phyloP scores from a whole-genome alignment of 2,329 filamentous ascomycete genomes.

The Nemania sp. region DNA sequence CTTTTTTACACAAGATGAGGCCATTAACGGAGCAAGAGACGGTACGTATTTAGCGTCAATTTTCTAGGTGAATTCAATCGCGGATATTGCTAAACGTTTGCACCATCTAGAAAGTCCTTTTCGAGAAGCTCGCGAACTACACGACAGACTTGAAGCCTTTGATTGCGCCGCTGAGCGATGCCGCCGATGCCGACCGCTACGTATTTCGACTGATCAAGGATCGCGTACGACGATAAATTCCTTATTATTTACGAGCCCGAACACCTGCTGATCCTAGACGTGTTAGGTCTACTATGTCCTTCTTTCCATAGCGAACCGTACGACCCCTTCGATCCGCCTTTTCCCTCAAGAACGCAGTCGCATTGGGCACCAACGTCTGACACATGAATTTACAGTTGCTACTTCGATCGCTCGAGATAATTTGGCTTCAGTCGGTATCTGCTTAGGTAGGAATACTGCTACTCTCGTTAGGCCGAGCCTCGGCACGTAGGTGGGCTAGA shows the following conservation, averaged over 20 bases:
- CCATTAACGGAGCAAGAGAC: slow-evolving; percentile 70
- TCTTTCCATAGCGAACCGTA: slow-evolving; percentile 78
- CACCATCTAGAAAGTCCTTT: slow-evolving; percentile 69
- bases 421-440: slow-evolving; percentile 85
- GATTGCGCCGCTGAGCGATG: slow-evolving; percentile 72
- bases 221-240: slow-evolving; percentile 37
- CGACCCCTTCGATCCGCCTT: background rate
- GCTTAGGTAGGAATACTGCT: slow-evolving; percentile 62
- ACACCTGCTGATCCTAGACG: slow-evolving; percentile 3
- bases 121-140: slow-evolving; percentile 93
- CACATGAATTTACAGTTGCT: slow-evolving; percentile 54
- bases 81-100: slow-evolving; percentile 3
- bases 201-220: slow-evolving; percentile 83
- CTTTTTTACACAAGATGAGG: slow-evolving; percentile 27
- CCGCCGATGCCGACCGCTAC: slow-evolving; percentile 71
- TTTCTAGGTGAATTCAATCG: no score
- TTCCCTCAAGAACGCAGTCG: background rate
- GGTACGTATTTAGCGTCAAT: slow-evolving; percentile 6
- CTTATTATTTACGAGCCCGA: background rate
- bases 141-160: slow-evolving; percentile 84
- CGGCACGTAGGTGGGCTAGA: background rate
- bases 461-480: slow-evolving; percentile 12
- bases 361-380: background rate
- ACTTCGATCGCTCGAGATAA: slow-evolving; percentile 81
- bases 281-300: slow-evolving; percentile 81